phyloP scores from a whole-genome alignment of 202 grass and related monocot genomes.

The Schoenoplectus triqueter region DNA sequence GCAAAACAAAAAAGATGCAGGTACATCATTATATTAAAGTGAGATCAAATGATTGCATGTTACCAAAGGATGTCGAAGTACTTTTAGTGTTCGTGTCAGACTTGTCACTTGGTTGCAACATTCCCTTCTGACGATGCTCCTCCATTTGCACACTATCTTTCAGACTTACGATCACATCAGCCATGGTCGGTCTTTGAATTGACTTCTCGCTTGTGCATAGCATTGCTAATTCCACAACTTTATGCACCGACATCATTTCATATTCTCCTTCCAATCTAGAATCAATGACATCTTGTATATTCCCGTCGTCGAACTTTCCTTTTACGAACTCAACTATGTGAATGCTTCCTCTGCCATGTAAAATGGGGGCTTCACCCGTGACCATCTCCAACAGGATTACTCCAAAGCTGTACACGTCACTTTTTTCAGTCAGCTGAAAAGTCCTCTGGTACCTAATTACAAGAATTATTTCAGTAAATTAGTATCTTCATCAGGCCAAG shows the following conservation, averaged over 20 bases:
- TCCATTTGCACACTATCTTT: conserved; percentile 42
- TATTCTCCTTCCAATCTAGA: conserved; percentile 32
- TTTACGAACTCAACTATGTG: conserved; percentile 25
- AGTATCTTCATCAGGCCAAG: neutral
- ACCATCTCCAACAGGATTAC: conserved; percentile 48
- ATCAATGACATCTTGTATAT: conserved; percentile 41
- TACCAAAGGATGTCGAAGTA: neutral
- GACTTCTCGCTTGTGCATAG: conserved; percentile 33
- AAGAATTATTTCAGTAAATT: neutral
- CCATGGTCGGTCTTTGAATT: conserved; percentile 33
- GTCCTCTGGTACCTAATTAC: conserved; percentile 35
- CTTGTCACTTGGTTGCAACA: neutral
- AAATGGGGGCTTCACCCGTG: conserved; percentile 41
- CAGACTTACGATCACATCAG: conserved; percentile 39
- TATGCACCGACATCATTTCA: conserved; percentile 37
- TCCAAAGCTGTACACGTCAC: conserved; percentile 52
- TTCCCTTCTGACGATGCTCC: neutral
- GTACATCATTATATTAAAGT: neutral
- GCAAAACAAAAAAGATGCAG: too few relatives aligned
- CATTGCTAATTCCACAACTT: conserved; percentile 42
- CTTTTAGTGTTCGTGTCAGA: neutral
- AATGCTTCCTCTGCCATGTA: conserved; percentile 1
- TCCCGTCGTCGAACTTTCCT: conserved; percentile 16
- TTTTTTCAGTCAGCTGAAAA: conserved; percentile 31
- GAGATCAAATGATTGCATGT: neutral